These are phyloP conservation scores for Aspergillus egyptiacus DNA, from an alignment of 495 filamentous ascomycete genomes.

Conservation along the genomic window DNA sequence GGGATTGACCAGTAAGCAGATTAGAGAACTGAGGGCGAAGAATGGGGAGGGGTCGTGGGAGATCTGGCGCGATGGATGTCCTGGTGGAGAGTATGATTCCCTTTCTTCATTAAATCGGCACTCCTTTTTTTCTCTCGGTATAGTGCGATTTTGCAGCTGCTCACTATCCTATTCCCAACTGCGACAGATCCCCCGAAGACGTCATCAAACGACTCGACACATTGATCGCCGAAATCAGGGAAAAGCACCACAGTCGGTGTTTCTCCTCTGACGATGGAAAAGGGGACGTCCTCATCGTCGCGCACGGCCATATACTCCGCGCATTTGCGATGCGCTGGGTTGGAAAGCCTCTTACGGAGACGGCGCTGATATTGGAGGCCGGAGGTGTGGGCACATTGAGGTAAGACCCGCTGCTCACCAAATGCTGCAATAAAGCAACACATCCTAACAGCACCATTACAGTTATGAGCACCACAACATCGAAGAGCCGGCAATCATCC, in stretches of 20 bases:
- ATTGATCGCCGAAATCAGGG: constrained; percentile 67
- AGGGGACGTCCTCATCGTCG: constrained; percentile 61
- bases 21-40: constrained; percentile 48
- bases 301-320: constrained; percentile 82
- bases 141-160: not conserved
- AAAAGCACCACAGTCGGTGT: constrained; percentile 44
- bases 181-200: constrained; percentile 55
- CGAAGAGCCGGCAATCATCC: constrained; percentile 63
- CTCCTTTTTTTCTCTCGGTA: not conserved
- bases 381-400: constrained; percentile 81
- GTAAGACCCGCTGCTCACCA: constrained; percentile 28
- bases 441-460: not conserved
- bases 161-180: not conserved
- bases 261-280: constrained; percentile 30
- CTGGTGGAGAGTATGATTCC: constrained; percentile 52
- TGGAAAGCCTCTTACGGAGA: constrained; percentile 55
- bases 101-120: not conserved
- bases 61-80: constrained; percentile 82
- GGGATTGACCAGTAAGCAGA: constrained; percentile 72
- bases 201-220: constrained; percentile 64
- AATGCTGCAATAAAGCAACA: not conserved
- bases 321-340: constrained; percentile 91
- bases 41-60: constrained; percentile 52
- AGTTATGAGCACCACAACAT: constrained; percentile 66
- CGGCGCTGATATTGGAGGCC: constrained; percentile 56